Base-by-base conservation (phyloP, 108 stramenopile genomes). In the Nannochloropsis granulata region DNA sequence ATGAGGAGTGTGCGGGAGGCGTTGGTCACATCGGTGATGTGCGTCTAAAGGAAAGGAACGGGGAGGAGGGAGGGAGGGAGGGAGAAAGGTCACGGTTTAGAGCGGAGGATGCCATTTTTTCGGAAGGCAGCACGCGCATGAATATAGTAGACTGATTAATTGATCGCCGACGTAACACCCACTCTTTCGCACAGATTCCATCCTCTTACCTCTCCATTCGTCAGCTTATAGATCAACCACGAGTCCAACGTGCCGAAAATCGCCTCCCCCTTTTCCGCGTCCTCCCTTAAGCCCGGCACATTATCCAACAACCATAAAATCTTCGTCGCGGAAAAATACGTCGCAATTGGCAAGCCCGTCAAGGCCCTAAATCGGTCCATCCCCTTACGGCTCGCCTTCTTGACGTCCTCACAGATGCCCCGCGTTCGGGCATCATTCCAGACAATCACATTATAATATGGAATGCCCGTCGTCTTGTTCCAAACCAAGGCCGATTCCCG, bases 261-360 rank as follows among this genome's bases (percentile, higher is more conserved):
- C 84, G 82, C 85, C 88, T 92, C 78, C 45, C 88, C 42, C 83
- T 44, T 94, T 44, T 90, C 93, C 92, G 79, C 81, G 12, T 56
- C 85, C 7, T 84, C 80, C 44, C 88, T 90, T 24, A 97, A 78
- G 26, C 90, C 90, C n/a, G 87, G 81, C 0, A 96, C 92, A 84
- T 96, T 94, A 82, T 97, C 94, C 43, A 99, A 84, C 43, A 99
- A 88, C 96, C 97, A 98, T 78, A 91, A 85, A 24, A 98, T 92
- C 89, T 98, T 99, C 45, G 95, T 96, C 13, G 94, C 97, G 21
- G 96, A 94, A 90, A 99, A 99, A 90, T 98, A 98, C 43, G 93
- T 91, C 10, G 96, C 94, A 23, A 99, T 82, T 11, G 97, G 98
- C 78, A 99, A 86, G n/a, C 98, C 98, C 0, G 97, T 97, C 85